Base-by-base conservation (phyloP, 2,329 filamentous ascomycete genomes). In the Hypomyces perniciosus region DNA sequence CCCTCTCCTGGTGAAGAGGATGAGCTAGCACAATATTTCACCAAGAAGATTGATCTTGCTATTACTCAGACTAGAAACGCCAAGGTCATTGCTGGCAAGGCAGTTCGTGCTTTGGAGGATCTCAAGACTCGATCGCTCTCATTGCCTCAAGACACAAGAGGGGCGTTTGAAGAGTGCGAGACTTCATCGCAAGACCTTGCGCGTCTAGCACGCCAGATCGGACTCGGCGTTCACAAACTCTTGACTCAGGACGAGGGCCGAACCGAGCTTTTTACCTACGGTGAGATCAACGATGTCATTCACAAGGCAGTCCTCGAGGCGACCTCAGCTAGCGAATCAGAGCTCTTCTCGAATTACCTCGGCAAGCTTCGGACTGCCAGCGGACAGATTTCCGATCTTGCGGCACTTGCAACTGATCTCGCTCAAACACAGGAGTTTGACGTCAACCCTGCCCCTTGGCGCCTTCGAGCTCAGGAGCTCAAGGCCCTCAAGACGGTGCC, bases 1-100 rank as follows among this genome's bases (percentile, higher is more conserved):
- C 75, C 80, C 1, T 40, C 58, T 0, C 64, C 67, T 29, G 62
- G 61, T 9, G 65, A 68, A 27, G 84, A 89, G 6, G 84, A 86
- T 47, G 86, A 88, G 54, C 73, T 81, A 57, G 79, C 78, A 8
- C 72, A 83, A 54, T 78, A 86, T 59, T 85, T 95, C 59, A 67
- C 79, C 30, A 83, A 82, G 61, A 88, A 85, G 65, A 74, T 85
- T 1, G 90, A 95, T 53, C 67, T 77, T 12, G 80, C 90, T 49
- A 79, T 90, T 53, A 83, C 81, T 10, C 85, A 90, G 61, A 88
- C 87, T 6, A 81, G 91, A 54, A 90, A 87, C 63, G 80, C 86
- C 50, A 96, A 95, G 74, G 88, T 96, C 33, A 78, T 92, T 44
- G 82, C 87, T 44, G 81, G 84, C 50, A 95, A 95, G 72, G 81